Evolutionary conservation across 257 asterid species (phyloP).

Genomic region (Eustoma russellianum): DNA sequence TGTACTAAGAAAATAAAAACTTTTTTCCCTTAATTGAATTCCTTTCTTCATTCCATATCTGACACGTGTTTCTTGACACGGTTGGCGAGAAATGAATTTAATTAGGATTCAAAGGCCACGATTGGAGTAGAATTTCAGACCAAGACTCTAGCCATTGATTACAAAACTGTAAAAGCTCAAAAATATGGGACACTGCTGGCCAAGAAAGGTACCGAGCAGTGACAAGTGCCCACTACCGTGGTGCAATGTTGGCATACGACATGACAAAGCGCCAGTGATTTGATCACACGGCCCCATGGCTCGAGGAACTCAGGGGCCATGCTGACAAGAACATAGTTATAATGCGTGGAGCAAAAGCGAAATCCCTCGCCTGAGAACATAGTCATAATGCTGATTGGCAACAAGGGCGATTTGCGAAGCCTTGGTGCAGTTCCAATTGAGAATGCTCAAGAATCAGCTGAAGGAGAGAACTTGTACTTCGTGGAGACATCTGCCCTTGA

Average conservation of each 20-base stretch:
- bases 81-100: conserved; percentile 84
- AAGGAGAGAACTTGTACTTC: conserved; percentile 68
- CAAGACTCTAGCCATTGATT: conserved; percentile 65
- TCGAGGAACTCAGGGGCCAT: conserved; percentile 72
- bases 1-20: too few species aligned
- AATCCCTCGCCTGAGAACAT: too few species aligned
- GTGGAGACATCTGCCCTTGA: conserved; percentile 91
- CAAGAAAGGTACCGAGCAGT: conserved; percentile 94
- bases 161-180: conserved; percentile 80
- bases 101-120: conserved; percentile 75
- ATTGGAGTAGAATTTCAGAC: conserved; percentile 90
- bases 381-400: conserved; percentile 35
- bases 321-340: conserved; percentile 80
- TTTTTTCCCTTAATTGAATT: conserved; percentile 6
- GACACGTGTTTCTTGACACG: conserved; percentile 23
- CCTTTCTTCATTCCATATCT: background rate
- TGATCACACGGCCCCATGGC: conserved; percentile 86
- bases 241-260: conserved; percentile 82
- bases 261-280: conserved; percentile 78
- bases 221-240: conserved; percentile 83
- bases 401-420: conserved; percentile 65
- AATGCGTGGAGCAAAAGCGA: too few species aligned
- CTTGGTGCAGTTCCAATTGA: conserved; percentile 74
- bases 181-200: conserved; percentile 96
- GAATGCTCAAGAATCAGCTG: conserved; percentile 86